Conservation (phyloP, 148 eudicot genomes). For the Amaranthus hypochondriacus region DNA sequence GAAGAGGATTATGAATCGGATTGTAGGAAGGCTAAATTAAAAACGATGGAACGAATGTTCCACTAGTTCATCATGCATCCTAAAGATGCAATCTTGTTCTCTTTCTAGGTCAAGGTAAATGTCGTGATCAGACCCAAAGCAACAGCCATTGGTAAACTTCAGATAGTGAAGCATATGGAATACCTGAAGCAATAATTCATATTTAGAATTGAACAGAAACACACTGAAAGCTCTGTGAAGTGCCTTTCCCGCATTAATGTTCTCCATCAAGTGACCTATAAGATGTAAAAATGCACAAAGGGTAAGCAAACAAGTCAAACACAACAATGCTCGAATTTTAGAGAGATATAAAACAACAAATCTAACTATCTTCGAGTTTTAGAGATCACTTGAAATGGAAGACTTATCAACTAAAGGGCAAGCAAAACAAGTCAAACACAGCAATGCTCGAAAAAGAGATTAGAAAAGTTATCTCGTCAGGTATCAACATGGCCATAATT, state of each 20-base stretch:
- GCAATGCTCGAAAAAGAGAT: too few species aligned
- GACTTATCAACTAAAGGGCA: not conserved
- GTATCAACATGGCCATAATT: too few species aligned
- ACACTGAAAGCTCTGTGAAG: conserved; percentile 97
- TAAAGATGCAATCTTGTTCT: not conserved
- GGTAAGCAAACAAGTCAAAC: not conserved
- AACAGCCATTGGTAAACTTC: conserved; percentile 1
- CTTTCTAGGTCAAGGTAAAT: not conserved
- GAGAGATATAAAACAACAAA: too few species aligned
- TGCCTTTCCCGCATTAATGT: conserved; percentile 67
- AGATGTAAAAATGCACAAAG: conserved; percentile 13
- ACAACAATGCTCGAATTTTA: not conserved
- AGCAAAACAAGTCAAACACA: not conserved
- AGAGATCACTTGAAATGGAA: too few species aligned
- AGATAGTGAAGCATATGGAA: not conserved
- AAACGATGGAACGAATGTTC: not conserved
- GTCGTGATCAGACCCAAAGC: not conserved
- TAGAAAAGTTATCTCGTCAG: too few species aligned
- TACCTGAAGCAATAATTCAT: conserved; percentile 93
- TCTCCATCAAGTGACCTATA: conserved; percentile 94
- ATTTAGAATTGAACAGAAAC: conserved; percentile 79
- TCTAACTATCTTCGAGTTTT: too few species aligned
- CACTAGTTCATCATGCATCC: not conserved
- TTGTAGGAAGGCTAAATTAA: not conserved
- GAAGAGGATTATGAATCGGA: too few species aligned